A percentile compares a stretch with the other conserved stretches of the same genome.
These are phyloP conservation scores for Parathielavia hyrcaniae DNA, from an alignment of 495 filamentous ascomycete genomes.

Conservation along the genomic window DNA sequence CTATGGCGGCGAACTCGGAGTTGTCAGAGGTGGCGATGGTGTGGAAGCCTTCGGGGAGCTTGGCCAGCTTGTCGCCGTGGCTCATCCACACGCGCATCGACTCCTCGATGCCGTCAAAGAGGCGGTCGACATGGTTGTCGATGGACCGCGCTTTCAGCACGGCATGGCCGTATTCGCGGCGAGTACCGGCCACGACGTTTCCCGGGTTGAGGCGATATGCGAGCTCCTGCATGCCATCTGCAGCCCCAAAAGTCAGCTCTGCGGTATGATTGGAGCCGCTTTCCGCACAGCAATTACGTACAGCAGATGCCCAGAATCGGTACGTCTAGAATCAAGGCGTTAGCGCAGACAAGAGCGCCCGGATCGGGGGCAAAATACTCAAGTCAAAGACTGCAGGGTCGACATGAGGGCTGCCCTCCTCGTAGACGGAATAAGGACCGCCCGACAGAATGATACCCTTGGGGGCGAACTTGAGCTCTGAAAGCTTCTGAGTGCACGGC, in stretches of 20 bases:
- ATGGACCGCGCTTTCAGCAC: conserved; percentile 22
- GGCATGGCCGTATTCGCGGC: conserved; percentile 41
- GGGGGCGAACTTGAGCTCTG: conserved; percentile 71
- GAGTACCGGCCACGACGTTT: conserved; percentile 67
- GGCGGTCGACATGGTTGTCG: conserved; percentile 56
- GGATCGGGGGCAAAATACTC: conserved; percentile 49
- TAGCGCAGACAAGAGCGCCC: conserved; percentile 23
- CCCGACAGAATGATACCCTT: conserved; percentile 77
- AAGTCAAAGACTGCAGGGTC: conserved; percentile 76
- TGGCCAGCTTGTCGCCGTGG: conserved; percentile 74
- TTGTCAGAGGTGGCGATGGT: conserved; percentile 69
- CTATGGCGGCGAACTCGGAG: conserved; percentile 72
- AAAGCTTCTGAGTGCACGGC: conserved; percentile 81
- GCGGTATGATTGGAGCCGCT: not conserved
- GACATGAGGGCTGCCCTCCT: conserved; percentile 38
- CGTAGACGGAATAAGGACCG: conserved; percentile 44
- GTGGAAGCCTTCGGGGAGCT: conserved; percentile 64
- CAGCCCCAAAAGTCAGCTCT: conserved; percentile 8
- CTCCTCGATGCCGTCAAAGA: conserved; percentile 65
- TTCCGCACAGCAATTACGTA: conserved; percentile 23
- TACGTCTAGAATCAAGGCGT: conserved; percentile 15
- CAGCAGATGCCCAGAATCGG: conserved; percentile 63
- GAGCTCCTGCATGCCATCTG: conserved; percentile 54
- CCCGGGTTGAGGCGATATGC: conserved; percentile 62
- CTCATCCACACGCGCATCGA: conserved; percentile 71